Evolutionary conservation across 164 flowering plant genomes (phyloP).

Genomic region (Magnolia officinalis): DNA sequence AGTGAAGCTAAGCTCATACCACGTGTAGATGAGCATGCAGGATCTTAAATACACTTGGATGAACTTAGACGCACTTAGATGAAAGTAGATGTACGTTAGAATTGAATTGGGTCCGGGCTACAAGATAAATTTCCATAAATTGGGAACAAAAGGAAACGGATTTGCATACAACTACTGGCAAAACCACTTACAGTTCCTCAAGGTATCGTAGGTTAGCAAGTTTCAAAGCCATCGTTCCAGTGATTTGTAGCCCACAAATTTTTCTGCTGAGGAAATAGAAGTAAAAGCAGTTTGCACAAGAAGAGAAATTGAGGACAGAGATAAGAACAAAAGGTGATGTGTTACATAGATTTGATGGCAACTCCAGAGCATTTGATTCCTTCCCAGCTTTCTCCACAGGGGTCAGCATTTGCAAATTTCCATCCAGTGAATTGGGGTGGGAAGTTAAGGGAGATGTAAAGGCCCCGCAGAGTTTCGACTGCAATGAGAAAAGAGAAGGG

Average conservation of each 20-base stretch:
- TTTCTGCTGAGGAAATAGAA: slow-evolving; percentile 32
- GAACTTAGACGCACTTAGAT: neutral
- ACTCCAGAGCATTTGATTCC: slow-evolving; percentile 69
- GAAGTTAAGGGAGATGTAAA: slow-evolving; percentile 46
- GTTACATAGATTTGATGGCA: slow-evolving; percentile 58
- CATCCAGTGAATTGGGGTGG: slow-evolving; percentile 63
- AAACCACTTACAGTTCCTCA: slow-evolving; percentile 58
- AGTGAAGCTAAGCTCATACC: no score
- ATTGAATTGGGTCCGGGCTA: no score
- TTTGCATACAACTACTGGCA: neutral
- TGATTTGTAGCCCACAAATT: slow-evolving; percentile 47
- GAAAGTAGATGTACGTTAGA: neutral
- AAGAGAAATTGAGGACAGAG: neutral
- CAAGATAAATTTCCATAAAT: no score
- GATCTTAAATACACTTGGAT: neutral
- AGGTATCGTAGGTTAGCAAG: slow-evolving; percentile 47
- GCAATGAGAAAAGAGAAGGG: slow-evolving; percentile 18
- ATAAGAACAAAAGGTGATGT: neutral
- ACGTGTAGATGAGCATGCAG: neutral
- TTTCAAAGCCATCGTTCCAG: slow-evolving; percentile 50
- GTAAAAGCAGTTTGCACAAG: neutral
- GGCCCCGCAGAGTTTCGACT: slow-evolving; percentile 56
- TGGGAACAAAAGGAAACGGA: neutral
- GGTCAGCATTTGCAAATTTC: slow-evolving; percentile 63
- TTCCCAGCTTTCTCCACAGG: slow-evolving; percentile 72